These are phyloP conservation scores for Phylloporus sp. DNA, from an alignment of 768 basidiomycete genomes.

Conservation along the genomic window DNA sequence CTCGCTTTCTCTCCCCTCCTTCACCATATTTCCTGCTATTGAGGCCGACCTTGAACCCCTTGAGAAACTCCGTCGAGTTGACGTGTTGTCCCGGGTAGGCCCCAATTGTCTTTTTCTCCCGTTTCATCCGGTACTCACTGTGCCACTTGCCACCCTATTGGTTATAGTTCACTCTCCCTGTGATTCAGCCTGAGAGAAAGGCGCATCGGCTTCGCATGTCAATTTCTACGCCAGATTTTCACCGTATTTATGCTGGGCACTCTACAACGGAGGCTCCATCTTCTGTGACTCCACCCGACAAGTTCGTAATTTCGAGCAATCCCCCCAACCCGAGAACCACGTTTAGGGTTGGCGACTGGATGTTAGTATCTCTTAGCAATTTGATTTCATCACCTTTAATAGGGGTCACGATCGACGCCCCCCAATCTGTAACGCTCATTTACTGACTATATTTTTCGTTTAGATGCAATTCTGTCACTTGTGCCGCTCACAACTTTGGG, in stretches of 20 bases:
- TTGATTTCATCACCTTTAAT: conserved; percentile 15
- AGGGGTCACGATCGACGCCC: conserved; percentile 15
- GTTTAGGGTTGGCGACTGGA: conserved; percentile 72
- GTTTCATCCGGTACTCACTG: neutral
- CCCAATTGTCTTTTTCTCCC: neutral
- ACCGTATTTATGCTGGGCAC: conserved; percentile 15
- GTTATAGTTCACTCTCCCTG: conserved; percentile 20
- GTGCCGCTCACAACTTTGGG: conserved; percentile 85
- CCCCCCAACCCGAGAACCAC: conserved; percentile 65
- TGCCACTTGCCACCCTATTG: neutral
- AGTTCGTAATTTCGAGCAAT: conserved; percentile 60
- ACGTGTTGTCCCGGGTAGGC: conserved; percentile 27
- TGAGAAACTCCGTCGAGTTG: conserved; percentile 48
- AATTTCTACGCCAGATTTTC: conserved; percentile 31
- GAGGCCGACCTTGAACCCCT: conserved; percentile 61
- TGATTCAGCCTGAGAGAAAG: conserved; percentile 17
- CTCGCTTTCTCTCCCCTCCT: conserved; percentile 41
- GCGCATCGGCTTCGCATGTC: conserved; percentile 31
- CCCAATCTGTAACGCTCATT: conserved; percentile 7
- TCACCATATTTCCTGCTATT: conserved; percentile 52
- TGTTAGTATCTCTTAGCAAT: conserved; percentile 47
- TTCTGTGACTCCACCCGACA: conserved; percentile 20
- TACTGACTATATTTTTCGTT: conserved; percentile 7
- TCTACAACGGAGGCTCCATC: neutral
- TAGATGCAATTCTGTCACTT: conserved; percentile 64